Evolutionary conservation across 306 rosid genomes (phyloP).

Genomic region (Styphnolobium japonicum): DNA sequence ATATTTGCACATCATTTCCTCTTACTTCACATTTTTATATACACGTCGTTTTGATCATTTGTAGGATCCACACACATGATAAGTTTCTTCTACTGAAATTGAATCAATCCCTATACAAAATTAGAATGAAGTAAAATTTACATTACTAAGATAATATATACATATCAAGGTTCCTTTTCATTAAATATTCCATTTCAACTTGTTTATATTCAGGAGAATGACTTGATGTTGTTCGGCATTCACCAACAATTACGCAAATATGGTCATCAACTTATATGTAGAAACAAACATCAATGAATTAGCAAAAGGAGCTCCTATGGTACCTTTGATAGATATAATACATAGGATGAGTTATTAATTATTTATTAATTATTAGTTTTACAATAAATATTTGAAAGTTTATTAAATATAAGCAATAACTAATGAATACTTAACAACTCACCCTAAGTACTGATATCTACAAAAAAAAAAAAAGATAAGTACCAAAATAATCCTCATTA

Average conservation of each 20-base stretch:
- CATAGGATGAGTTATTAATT: too few relatives aligned
- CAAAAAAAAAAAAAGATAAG: too few relatives aligned
- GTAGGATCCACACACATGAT: not conserved
- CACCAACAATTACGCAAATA: not conserved
- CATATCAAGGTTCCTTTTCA: not conserved
- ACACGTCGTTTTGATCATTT: not conserved
- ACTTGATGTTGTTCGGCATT: not conserved
- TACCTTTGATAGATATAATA: too few relatives aligned
- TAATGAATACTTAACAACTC: too few relatives aligned
- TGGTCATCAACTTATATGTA: not conserved
- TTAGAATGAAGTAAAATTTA: not conserved
- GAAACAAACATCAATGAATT: not conserved
- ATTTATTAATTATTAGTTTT: too few relatives aligned
- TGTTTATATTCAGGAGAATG: not conserved
- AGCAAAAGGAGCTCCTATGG: not conserved
- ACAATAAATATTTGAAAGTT: too few relatives aligned
- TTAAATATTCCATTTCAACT: not conserved
- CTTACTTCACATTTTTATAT: not conserved
- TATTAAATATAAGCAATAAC: too few relatives aligned
- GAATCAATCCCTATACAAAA: not conserved
- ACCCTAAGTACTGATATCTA: too few relatives aligned
- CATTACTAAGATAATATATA: not conserved
- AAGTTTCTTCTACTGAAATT: not conserved
- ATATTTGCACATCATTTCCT: not conserved
- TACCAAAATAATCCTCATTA: too few relatives aligned